Base-by-base conservation (phyloP, 2,329 filamentous ascomycete genomes). In the Pseudocercospora musae region DNA sequence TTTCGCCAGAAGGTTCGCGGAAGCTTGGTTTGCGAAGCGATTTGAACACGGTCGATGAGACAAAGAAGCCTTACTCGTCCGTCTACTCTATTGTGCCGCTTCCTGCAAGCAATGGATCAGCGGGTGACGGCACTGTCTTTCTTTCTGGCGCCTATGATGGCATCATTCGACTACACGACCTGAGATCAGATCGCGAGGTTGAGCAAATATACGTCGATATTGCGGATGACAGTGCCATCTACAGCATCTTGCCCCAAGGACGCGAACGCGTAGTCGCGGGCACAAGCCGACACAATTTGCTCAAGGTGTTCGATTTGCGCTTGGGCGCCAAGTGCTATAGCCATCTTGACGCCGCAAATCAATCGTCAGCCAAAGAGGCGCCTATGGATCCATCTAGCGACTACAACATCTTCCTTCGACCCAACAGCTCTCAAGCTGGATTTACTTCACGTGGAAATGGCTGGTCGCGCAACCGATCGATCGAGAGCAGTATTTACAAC, bases 261-360 rank as follows among this genome's bases (percentile, higher is more conserved):
- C 79, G 80, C 20, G 82, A 87, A 66, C 78, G 80, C 2, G 81
- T 89, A 59, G 70, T 87, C 8, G 83, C 81, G 10, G 86, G 86
- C 23, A 80, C 81, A 1, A 81, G 82, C 2, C 79, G 82, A 54
- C 83, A 88, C 71, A 82, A 80, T 49, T 77, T 87, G 56, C 74
- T 89, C 49, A 88, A 88, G 67, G 76, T 87, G 4, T 89, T 87
- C 66, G 86, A 89, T 67, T 71, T 89, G 48, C 84, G 86, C 23
- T 77, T 86, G 69, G 72, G 72, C 8, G 66, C 70, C 1, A 72
- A 71, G 52, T 68, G 68, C 60, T 75, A 75, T 63, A 66, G 59
- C 59, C 72, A 72, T 53, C 67, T 75, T 20, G 66, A 76, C n/a
- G 57, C 63, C 6, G 52, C 52, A 20, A 54, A 54, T 23, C 52